phyloP scores from a whole-genome alignment of 78 protist genomes.

The Dictyostelium capitatum region DNA sequence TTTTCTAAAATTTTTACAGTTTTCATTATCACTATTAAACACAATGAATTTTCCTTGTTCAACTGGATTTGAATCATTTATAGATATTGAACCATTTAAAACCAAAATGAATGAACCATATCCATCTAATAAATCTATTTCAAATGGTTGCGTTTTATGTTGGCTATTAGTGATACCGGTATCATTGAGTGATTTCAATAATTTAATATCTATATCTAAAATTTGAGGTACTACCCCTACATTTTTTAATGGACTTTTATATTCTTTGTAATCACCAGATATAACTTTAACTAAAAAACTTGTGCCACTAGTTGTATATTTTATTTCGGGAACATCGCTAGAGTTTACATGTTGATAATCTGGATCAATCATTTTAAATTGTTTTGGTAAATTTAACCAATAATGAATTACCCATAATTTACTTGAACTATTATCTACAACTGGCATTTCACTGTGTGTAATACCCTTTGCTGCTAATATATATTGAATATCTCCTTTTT shows the following conservation, averaged over 20 bases:
- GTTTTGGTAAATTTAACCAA: constrained; percentile 89
- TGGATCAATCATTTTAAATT: constrained; percentile 87
- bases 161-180: no score
- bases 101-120: not conserved
- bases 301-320: not conserved
- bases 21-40: not conserved
- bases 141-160: not conserved
- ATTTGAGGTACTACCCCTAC: constrained; percentile 27
- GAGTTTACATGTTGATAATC: constrained; percentile 61
- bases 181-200: not conserved
- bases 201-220: constrained; percentile 8
- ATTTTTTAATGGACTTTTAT: constrained; percentile 22
- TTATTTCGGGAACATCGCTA: not conserved
- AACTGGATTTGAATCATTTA: not conserved
- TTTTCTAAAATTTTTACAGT: not conserved
- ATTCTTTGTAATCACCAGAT: constrained; percentile 45
- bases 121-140: not conserved
- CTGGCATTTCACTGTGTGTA: constrained; percentile 9
- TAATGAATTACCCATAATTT: constrained; percentile 56
- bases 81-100: not conserved
- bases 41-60: constrained; percentile 44
- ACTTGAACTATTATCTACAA: not conserved
- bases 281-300: constrained; percentile 1
- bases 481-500: constrained; percentile 3
- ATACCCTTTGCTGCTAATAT: constrained; percentile 3